Conservation (phyloP, 345 rosid species). For the Eucalyptus shirleyi region DNA sequence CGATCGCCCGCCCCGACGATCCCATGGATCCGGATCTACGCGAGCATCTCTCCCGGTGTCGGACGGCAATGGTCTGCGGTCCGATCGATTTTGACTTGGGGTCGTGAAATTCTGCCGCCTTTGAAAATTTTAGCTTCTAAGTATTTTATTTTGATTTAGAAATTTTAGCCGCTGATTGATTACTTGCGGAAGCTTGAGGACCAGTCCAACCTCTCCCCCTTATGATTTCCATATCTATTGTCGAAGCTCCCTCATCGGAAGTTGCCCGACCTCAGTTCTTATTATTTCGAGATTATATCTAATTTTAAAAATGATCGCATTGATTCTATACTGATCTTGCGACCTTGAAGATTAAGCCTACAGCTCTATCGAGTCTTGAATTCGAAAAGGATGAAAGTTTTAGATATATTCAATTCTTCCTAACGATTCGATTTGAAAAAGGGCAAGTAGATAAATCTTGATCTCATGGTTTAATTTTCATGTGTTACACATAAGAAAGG, state of each 20-base stretch:
- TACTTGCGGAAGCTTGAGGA: neutral
- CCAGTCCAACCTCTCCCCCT: neutral
- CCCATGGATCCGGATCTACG: neutral
- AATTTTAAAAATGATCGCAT: neutral
- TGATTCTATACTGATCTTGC: accelerated
- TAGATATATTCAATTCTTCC: neutral
- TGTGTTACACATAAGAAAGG: neutral
- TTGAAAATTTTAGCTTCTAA: no score
- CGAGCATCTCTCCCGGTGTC: neutral
- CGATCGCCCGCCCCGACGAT: neutral
- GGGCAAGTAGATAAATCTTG: neutral
- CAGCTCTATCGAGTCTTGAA: neutral
- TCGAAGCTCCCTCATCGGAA: no score
- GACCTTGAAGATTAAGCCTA: neutral
- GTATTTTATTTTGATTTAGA: accelerated
- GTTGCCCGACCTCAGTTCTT: neutral
- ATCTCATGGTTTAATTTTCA: neutral
- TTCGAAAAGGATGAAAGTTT: neutral
- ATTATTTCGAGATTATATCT: no score
- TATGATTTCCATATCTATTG: no score
- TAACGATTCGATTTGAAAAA: neutral
- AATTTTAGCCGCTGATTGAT: neutral
- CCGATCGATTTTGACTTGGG: neutral
- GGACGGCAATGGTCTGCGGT: neutral
- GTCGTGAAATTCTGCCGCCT: no score